A percentile compares a stretch with the other conserved stretches of the same genome.
phyloP scores from a whole-genome alignment of 73 alveolate species.

The Paramecium tetraurelia region DNA sequence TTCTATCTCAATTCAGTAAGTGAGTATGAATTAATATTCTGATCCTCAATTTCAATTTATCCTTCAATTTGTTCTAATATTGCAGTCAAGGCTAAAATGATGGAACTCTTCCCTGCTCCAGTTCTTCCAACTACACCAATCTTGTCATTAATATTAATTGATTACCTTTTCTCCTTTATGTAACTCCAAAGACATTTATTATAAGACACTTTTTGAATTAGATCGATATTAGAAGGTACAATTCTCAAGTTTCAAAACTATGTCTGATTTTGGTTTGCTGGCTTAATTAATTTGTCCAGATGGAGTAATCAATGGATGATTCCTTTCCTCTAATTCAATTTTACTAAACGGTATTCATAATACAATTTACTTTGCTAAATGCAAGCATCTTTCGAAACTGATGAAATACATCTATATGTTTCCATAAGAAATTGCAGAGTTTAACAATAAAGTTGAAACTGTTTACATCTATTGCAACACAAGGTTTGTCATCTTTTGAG shows the following conservation, averaged over 20 bases:
- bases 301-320: background rate
- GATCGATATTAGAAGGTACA: background rate
- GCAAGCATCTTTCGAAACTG: background rate
- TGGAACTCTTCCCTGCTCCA: background rate
- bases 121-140: conserved; percentile 43
- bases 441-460: background rate
- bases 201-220: background rate
- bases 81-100: background rate
- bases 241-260: background rate
- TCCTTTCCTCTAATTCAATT: background rate
- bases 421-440: background rate
- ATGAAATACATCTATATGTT: background rate
- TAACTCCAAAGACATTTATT: background rate
- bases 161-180: conserved; percentile 23
- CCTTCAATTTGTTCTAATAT: background rate
- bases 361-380: background rate
- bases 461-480: background rate
- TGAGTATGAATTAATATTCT: conserved; percentile 52
- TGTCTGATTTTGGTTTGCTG: background rate
- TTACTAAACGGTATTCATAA: background rate
- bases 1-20: background rate
- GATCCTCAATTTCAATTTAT: background rate
- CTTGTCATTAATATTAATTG: background rate
- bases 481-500: background rate
- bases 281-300: background rate